Evolutionary conservation across 2,329 filamentous ascomycete genomes (phyloP).

Genomic region (Colletotrichum salicis): DNA sequence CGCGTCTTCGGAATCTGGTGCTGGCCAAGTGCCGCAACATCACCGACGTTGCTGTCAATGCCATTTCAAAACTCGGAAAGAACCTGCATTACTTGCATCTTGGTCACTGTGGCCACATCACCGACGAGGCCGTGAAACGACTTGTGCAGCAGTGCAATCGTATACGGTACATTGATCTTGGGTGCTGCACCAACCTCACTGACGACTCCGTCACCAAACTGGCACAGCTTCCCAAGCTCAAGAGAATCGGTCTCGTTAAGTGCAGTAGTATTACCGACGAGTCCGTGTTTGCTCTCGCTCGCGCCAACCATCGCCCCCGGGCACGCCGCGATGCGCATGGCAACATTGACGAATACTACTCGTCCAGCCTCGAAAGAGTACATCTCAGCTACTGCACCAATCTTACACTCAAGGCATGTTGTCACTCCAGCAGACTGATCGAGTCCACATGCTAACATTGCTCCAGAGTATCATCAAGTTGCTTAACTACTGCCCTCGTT

Average conservation of each 20-base stretch:
- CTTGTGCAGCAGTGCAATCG: slow-evolving; percentile 89
- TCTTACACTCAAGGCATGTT: slow-evolving; percentile 80
- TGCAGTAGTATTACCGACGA: slow-evolving; percentile 89
- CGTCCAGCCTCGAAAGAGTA: slow-evolving; percentile 84
- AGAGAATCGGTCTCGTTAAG: slow-evolving; percentile 94
- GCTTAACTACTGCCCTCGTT: slow-evolving; percentile 88
- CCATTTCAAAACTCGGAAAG: slow-evolving; percentile 90
- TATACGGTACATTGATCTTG: slow-evolving; percentile 96
- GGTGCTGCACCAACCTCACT: slow-evolving; percentile 91
- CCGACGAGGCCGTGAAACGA: slow-evolving; percentile 85
- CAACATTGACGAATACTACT: slow-evolving; percentile 63
- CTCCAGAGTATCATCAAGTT: slow-evolving; percentile 86
- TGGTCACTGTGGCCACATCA: slow-evolving; percentile 92
- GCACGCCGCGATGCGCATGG: slow-evolving; percentile 60
- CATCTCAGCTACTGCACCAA: slow-evolving; percentile 95
- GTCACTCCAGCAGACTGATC: neutral
- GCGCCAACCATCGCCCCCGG: slow-evolving; percentile 68
- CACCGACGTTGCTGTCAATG: slow-evolving; percentile 86
- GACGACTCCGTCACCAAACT: slow-evolving; percentile 87
- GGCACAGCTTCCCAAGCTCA: slow-evolving; percentile 88
- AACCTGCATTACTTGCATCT: slow-evolving; percentile 97
- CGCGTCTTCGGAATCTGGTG: slow-evolving; percentile 90
- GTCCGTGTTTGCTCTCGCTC: slow-evolving; percentile 86
- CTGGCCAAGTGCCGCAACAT: slow-evolving; percentile 94
- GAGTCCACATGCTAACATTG: slow-evolving; percentile 7